Evolutionary conservation across 352 stramenopile genomes (phyloP).

Genomic region (Globisporangium cystogenes): DNA sequence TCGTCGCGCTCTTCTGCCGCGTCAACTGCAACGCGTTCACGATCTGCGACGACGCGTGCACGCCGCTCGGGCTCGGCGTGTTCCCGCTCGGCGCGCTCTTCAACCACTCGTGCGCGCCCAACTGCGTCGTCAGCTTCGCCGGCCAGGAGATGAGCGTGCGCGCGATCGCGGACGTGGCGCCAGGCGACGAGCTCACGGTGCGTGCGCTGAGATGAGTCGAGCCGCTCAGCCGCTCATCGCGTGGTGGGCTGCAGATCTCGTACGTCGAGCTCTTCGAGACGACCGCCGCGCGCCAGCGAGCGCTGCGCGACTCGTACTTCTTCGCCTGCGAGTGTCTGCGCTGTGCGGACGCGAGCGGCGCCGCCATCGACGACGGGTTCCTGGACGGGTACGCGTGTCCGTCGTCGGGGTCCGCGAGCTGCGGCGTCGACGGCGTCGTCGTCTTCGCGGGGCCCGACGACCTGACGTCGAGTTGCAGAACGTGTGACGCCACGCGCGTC

Average conservation of each 20-base stretch:
- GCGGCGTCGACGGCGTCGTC: constrained; percentile 14
- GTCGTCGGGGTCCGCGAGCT: constrained; percentile 2
- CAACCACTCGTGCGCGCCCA: constrained; percentile 73
- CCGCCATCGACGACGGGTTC: constrained; percentile 31
- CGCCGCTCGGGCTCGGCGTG: constrained; percentile 53
- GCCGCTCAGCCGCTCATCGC: too few species aligned
- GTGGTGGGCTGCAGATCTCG: too few species aligned
- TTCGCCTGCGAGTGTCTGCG: constrained; percentile 52
- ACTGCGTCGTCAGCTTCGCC: constrained; percentile 66
- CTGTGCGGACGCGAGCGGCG: constrained; percentile 10
- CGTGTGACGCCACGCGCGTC: constrained; percentile 15
- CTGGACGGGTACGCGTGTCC: constrained; percentile 30
- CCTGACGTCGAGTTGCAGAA: constrained; percentile 11
- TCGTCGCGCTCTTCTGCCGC: constrained; percentile 54
- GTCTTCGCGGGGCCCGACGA: neutral
- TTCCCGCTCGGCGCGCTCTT: constrained; percentile 59
- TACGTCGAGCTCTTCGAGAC: constrained; percentile 68
- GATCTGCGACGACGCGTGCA: constrained; percentile 39
- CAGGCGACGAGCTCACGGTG: constrained; percentile 56
- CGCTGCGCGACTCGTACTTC: constrained; percentile 58
- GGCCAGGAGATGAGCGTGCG: constrained; percentile 39
- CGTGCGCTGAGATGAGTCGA: neutral
- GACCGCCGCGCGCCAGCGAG: constrained; percentile 20
- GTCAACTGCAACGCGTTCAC: constrained; percentile 84
- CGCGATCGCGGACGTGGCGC: constrained; percentile 29